Percentiles rank a stretch among this genome's conserved stretches.
Conservation (phyloP, 176 grass and related monocot genomes). For the Oryza longistaminata region DNA sequence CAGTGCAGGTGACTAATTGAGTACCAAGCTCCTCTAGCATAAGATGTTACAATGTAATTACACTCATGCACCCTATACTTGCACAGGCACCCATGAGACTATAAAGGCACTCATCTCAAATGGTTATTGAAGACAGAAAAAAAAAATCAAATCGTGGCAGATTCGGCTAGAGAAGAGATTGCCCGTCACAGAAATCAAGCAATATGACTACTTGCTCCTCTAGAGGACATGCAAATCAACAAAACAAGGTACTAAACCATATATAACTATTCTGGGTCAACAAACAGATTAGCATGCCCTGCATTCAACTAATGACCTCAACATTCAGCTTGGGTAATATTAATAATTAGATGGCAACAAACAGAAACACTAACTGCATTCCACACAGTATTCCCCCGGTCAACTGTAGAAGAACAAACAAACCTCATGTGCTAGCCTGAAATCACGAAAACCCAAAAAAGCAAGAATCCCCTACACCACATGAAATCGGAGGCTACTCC, state of each 20-base stretch:
- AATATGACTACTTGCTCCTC: background rate
- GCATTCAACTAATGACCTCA: background rate
- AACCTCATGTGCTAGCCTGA: background rate
- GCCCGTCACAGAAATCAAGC: background rate
- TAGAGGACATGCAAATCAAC: background rate
- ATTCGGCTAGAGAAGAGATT: background rate
- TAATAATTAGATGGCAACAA: background rate
- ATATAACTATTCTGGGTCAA: background rate
- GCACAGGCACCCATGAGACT: background rate
- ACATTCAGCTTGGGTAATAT: background rate
- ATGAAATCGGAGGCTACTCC: background rate
- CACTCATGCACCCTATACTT: background rate
- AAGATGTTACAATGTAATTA: slow-evolving; percentile 4
- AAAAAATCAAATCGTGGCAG: background rate
- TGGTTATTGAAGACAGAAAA: background rate
- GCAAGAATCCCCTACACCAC: background rate
- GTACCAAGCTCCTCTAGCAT: background rate
- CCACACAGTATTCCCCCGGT: background rate
- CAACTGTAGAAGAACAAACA: background rate
- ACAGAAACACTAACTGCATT: background rate
- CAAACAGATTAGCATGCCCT: background rate
- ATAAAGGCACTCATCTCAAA: background rate
- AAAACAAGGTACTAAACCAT: background rate
- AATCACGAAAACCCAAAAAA: background rate
- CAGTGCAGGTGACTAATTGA: background rate